Percentiles rank a stretch among this genome's conserved stretches.
Evolutionary conservation across 1,139 yeast species (phyloP).

Genomic region (Geotrichum macrosporum): DNA sequence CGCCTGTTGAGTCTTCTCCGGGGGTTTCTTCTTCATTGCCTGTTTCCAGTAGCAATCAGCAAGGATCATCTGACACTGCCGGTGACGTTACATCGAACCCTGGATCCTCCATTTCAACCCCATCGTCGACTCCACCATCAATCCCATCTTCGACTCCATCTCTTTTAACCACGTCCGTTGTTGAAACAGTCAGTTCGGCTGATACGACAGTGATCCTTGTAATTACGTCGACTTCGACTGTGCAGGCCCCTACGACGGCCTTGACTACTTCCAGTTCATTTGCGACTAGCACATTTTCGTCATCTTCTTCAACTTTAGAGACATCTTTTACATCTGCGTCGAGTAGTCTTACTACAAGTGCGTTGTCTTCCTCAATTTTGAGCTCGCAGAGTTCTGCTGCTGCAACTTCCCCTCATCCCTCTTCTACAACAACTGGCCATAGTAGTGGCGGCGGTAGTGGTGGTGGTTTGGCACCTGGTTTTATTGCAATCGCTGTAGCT

Average conservation of each 20-base stretch:
- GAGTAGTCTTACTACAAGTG: too few relatives aligned
- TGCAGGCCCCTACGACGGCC: constrained; percentile 11
- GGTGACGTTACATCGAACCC: background rate
- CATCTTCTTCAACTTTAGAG: background rate
- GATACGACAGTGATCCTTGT: constrained; percentile 21
- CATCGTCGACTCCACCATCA: background rate
- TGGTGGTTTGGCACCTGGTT: constrained; percentile 12
- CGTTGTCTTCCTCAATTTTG: too few relatives aligned
- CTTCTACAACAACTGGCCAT: constrained; percentile 8
- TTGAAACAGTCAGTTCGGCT: constrained; percentile 13
- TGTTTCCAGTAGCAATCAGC: background rate
- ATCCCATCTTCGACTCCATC: background rate
- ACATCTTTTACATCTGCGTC: too few relatives aligned
- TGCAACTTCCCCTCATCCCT: background rate
- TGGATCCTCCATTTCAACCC: too few relatives aligned
- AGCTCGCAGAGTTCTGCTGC: background rate
- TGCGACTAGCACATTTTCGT: background rate
- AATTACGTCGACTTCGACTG: constrained; percentile 20
- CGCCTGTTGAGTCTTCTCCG: background rate
- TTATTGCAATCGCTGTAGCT: constrained; percentile 21
- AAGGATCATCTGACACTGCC: background rate
- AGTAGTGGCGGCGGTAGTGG: background rate
- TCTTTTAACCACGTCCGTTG: background rate
- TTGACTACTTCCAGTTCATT: background rate
- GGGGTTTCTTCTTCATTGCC: background rate